Evolutionary conservation across 192 early-diverging fungal genomes (phyloP).

Genomic region (Backusella morwellensis): DNA sequence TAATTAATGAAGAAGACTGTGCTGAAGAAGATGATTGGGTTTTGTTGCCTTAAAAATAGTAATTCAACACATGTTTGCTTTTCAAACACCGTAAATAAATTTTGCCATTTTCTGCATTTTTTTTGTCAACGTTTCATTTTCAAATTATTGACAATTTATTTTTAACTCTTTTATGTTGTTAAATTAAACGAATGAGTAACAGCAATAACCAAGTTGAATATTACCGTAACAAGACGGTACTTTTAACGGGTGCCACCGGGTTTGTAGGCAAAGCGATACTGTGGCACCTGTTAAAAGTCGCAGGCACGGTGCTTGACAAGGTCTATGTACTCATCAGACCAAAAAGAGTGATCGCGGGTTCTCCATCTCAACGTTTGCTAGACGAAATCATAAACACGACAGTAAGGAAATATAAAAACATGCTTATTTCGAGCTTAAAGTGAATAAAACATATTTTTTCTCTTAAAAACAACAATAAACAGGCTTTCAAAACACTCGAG

Average conservation of each 20-base stretch:
- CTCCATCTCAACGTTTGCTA: conserved; percentile 5
- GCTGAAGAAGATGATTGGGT: background rate
- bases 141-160: background rate
- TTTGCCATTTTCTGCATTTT: background rate
- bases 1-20: background rate
- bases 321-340: conserved; percentile 18
- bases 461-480: conserved; percentile 14
- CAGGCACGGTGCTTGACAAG: conserved; percentile 36
- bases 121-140: background rate
- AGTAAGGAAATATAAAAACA: background rate
- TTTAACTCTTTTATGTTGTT: background rate
- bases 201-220: conserved; percentile 4
- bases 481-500: conserved; percentile 25
- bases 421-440: background rate
- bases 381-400: conserved; percentile 7
- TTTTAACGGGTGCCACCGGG: conserved; percentile 51
- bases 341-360: conserved; percentile 17
- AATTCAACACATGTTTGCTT: background rate
- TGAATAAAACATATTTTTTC: conserved; percentile 10
- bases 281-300: conserved; percentile 38
- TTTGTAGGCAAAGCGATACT: conserved; percentile 51
- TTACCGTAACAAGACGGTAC: conserved; percentile 34
- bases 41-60: background rate
- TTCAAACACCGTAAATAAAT: conserved; percentile 9
- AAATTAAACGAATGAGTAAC: background rate